These are phyloP conservation scores for Coemansia sp. DNA, from an alignment of 192 early-diverging fungal genomes.

Conservation along the genomic window DNA sequence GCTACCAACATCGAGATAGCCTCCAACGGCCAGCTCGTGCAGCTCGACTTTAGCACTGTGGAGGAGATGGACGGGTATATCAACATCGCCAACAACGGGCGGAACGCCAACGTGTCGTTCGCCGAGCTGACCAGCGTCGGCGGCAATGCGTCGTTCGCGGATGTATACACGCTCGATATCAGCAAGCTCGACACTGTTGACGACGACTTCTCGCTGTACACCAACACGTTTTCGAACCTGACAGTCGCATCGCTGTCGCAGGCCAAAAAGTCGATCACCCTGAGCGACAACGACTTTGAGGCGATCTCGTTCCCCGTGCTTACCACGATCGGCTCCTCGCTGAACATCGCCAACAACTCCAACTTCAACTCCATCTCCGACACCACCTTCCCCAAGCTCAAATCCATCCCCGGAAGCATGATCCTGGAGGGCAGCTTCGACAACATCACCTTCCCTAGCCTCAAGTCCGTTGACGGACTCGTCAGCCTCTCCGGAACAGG, in stretches of 20 bases:
- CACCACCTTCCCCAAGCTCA: constrained; percentile 57
- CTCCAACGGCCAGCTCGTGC: constrained; percentile 56
- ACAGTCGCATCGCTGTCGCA: constrained; percentile 44
- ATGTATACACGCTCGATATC: constrained; percentile 51
- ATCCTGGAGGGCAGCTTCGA: constrained; percentile 62
- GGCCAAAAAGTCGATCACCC: constrained; percentile 60
- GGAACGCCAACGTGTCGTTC: constrained; percentile 46
- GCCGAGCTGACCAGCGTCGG: constrained; percentile 54
- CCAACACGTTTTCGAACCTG: constrained; percentile 59
- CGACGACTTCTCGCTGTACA: constrained; percentile 62
- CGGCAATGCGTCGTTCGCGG: constrained; percentile 62
- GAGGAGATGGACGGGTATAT: constrained; percentile 52
- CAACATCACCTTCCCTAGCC: constrained; percentile 56
- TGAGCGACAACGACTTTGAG: constrained; percentile 60
- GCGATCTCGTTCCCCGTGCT: constrained; percentile 61
- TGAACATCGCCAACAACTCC: constrained; percentile 66
- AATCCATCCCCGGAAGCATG: constrained; percentile 60
- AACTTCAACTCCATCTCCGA: constrained; percentile 54
- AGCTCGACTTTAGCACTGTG: constrained; percentile 56
- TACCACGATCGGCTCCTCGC: constrained; percentile 60
- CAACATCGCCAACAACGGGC: constrained; percentile 60
- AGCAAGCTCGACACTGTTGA: constrained; percentile 47
- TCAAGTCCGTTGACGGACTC: constrained; percentile 61
- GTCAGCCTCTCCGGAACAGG: constrained; percentile 66
- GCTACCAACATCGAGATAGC: constrained; percentile 56